A percentile compares a stretch with the other conserved stretches of the same genome.
phyloP scores from a whole-genome alignment of 345 rosid genomes.

The Isatis tinctoria region DNA sequence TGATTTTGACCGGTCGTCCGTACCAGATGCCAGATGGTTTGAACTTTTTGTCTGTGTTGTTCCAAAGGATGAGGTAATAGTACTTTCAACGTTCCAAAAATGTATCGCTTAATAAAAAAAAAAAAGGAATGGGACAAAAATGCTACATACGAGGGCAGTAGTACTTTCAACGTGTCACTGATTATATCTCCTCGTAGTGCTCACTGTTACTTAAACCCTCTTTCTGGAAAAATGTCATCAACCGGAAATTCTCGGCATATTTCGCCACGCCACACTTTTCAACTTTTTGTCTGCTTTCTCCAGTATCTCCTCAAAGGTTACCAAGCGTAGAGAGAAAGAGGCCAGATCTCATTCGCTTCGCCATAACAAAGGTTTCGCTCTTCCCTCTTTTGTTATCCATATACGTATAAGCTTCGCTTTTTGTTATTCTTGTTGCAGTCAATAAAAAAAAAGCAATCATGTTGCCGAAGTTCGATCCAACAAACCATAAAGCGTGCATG shows the following conservation, averaged over 20 bases:
- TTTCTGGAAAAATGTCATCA: neutral
- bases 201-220: neutral
- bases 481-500: constrained; percentile 52
- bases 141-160: neutral
- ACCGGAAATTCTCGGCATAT: neutral
- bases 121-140: neutral
- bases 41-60: neutral
- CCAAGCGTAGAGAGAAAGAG: neutral
- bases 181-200: neutral
- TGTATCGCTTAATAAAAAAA: neutral
- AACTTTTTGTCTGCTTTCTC: neutral
- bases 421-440: neutral
- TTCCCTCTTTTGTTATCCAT: neutral
- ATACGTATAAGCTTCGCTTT: neutral
- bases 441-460: neutral
- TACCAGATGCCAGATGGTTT: neutral
- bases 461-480: constrained; percentile 45
- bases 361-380: neutral
- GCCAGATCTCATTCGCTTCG: neutral
- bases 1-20: neutral
- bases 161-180: neutral
- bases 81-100: too few species aligned
- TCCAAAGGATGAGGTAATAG: neutral
- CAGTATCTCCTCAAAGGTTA: neutral
- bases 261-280: neutral